phyloP scores from a whole-genome alignment of 225 moss, liverwort and hornwort genomes.

The Physcomitrellopsis africana region DNA sequence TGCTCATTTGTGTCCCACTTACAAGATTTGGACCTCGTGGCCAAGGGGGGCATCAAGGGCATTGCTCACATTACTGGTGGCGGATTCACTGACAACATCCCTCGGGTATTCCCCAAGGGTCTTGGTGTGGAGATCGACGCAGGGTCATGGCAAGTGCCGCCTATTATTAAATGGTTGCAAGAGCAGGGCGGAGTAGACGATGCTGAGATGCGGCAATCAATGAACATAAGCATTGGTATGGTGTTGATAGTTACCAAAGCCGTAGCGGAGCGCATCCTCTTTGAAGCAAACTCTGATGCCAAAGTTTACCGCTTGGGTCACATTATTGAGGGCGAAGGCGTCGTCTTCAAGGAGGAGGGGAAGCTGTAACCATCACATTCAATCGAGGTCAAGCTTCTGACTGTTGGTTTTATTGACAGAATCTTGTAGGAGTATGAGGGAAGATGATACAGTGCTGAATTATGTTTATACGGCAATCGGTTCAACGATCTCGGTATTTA shows the following conservation, averaged over 20 bases:
- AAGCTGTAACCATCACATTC: conserved; percentile 2
- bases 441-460: too few species aligned
- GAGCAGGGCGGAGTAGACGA: conserved; percentile 60
- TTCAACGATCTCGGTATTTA: too few species aligned
- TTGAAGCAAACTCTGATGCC: conserved; percentile 39
- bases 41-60: conserved; percentile 65
- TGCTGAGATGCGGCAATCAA: conserved; percentile 70
- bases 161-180: conserved; percentile 75
- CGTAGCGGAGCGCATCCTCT: conserved; percentile 57
- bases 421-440: too few species aligned
- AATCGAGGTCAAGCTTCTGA: conserved; percentile 30
- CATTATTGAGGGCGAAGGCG: conserved; percentile 81
- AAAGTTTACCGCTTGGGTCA: conserved; percentile 71
- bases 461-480: background rate
- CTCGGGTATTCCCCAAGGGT: conserved; percentile 78
- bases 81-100: conserved; percentile 95
- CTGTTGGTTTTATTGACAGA: background rate
- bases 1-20: conserved; percentile 3
- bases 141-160: conserved; percentile 77
- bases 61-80: conserved; percentile 99
- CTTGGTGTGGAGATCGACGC: conserved; percentile 74
- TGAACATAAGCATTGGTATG: conserved; percentile 98
- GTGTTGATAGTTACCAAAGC: conserved; percentile 70
- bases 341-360: conserved; percentile 46
- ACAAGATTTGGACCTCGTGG: conserved; percentile 70